phyloP scores from a whole-genome alignment of 371 early-diverging fungal genomes.

The Syncephalastrum racemosum region DNA sequence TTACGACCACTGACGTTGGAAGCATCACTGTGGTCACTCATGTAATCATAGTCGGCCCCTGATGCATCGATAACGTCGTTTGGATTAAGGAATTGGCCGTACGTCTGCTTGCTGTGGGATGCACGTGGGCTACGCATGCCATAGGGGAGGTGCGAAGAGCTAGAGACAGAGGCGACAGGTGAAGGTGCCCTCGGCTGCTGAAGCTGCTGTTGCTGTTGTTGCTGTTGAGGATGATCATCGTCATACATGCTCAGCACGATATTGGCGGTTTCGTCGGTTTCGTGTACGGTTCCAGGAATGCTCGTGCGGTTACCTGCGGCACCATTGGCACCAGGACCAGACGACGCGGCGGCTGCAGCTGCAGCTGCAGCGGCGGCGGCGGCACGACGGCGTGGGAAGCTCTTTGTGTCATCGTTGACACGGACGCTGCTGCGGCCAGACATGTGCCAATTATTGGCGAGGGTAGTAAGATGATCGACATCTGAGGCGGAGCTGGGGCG shows the following conservation, averaged over 20 bases:
- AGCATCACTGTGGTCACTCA: constrained; percentile 64
- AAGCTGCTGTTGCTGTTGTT: constrained; percentile 4
- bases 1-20: constrained; percentile 44
- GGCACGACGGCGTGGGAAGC: constrained; percentile 36
- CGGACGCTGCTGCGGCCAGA: constrained; percentile 18
- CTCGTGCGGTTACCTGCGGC: constrained; percentile 31
- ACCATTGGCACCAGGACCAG: no score
- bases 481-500: constrained; percentile 55
- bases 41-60: constrained; percentile 46
- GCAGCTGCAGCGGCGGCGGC: neutral
- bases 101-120: constrained; percentile 1
- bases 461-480: constrained; percentile 31
- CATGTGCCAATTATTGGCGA: constrained; percentile 7
- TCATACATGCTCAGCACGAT: constrained; percentile 57
- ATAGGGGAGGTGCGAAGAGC: constrained; percentile 4
- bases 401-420: constrained; percentile 32
- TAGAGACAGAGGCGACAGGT: neutral
- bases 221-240: constrained; percentile 18
- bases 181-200: neutral
- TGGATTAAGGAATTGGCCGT: constrained; percentile 41
- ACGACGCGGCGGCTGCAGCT: neutral
- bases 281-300: constrained; percentile 57
- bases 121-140: constrained; percentile 2
- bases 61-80: constrained; percentile 27
- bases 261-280: constrained; percentile 52